Conservation (phyloP, 2,329 filamentous ascomycete genomes). For the Incumbomyces delicatus region DNA sequence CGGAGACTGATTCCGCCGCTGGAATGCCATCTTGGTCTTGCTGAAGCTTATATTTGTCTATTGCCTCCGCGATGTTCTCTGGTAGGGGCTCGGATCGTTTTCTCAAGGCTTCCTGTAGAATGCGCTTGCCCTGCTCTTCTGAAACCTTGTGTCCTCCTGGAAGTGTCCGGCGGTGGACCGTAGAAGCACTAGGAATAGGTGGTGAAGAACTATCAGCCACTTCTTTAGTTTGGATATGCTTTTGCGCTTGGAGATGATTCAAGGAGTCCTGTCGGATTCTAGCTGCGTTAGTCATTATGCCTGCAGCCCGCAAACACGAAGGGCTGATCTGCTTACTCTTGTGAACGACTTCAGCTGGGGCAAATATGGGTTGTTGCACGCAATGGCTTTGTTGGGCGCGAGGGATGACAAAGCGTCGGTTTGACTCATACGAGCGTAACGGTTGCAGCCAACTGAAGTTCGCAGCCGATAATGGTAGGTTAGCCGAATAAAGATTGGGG, state of each 20-base stretch:
- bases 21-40: not conserved
- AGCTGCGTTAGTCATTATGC: slow-evolving; percentile 14
- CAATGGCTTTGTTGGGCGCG: slow-evolving; percentile 3
- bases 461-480: too few species aligned
- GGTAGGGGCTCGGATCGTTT: slow-evolving; percentile 1
- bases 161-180: not conserved
- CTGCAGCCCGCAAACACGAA: not conserved
- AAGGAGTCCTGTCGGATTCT: slow-evolving; percentile 6
- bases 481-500: not conserved
- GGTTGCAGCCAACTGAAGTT: not conserved
- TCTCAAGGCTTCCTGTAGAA: not conserved
- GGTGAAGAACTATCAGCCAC: not conserved
- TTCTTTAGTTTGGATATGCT: not conserved
- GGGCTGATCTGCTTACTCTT: not conserved
- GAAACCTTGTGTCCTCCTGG: not conserved
- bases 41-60: not conserved
- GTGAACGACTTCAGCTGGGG: too few species aligned
- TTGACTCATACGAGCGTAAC: not conserved
- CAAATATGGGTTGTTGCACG: not conserved
- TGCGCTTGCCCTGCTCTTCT: not conserved
- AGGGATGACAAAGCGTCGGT: not conserved
- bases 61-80: slow-evolving; percentile 2
- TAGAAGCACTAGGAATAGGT: not conserved
- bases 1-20: not conserved
- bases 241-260: not conserved